These are phyloP conservation scores for Retiboletus flavoniger DNA, from an alignment of 1,284 basidiomycete species.

Conservation along the genomic window DNA sequence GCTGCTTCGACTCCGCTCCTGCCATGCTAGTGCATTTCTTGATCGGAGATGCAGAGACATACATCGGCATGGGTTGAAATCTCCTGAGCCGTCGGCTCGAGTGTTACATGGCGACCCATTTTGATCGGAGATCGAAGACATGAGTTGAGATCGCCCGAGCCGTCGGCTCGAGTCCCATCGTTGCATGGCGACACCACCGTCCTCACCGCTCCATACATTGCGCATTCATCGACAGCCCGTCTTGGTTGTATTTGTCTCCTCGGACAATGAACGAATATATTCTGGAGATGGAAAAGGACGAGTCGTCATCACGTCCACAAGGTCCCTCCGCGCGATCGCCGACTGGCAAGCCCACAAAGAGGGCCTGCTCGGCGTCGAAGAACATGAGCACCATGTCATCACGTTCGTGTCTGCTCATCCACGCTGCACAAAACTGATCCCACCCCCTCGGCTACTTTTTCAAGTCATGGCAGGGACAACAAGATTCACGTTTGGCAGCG, in stretches of 20 bases:
- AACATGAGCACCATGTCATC: constrained; percentile 63
- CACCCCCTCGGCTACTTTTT: not conserved
- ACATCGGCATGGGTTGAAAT: too few relatives aligned
- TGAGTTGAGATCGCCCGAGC: too few relatives aligned
- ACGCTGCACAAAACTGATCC: not conserved
- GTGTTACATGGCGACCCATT: too few relatives aligned
- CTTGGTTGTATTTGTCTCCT: constrained; percentile 56
- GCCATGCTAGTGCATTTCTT: too few relatives aligned
- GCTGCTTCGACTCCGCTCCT: too few relatives aligned
- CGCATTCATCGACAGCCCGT: constrained; percentile 67
- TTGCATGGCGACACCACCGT: constrained; percentile 32
- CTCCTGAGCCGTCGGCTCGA: too few relatives aligned
- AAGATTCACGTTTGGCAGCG: constrained; percentile 72
- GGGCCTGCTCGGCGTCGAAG: constrained; percentile 72
- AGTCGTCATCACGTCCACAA: constrained; percentile 71
- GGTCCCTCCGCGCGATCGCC: constrained; percentile 65
- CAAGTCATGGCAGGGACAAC: constrained; percentile 81
- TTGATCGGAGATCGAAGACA: too few relatives aligned
- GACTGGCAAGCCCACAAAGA: constrained; percentile 80
- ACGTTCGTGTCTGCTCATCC: constrained; percentile 54
- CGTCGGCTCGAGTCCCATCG: too few relatives aligned
- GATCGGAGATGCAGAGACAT: too few relatives aligned
- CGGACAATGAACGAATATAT: constrained; percentile 74
- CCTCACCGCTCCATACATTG: constrained; percentile 70
- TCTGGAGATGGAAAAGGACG: constrained; percentile 77